phyloP scores from a whole-genome alignment of 2,329 filamentous ascomycete genomes.

The Dendrostoma leiphaemia region DNA sequence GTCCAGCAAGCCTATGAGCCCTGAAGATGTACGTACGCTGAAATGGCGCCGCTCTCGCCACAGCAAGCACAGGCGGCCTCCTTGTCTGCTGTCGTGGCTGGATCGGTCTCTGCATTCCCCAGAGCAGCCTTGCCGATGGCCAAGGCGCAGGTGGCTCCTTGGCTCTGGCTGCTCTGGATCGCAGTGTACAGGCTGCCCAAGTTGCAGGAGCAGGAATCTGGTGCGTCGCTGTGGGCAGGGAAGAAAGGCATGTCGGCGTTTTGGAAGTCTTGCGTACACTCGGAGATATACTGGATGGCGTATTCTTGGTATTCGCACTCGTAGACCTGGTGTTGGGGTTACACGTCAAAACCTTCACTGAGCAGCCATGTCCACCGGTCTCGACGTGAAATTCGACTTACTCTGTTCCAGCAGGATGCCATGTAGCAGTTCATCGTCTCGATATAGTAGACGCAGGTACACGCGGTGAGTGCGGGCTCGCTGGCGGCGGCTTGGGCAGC shows the following conservation, averaged over 20 bases:
- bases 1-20: background rate
- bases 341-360: no score
- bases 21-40: conserved; percentile 27
- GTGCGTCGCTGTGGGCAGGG: conserved; percentile 31
- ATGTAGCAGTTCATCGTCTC: conserved; percentile 35
- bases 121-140: conserved; percentile 19
- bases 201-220: conserved; percentile 35
- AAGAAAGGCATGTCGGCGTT: conserved; percentile 36
- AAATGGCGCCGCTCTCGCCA: conserved; percentile 32
- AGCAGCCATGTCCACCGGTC: no score
- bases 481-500: background rate
- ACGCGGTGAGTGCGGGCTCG: conserved; percentile 16
- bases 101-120: conserved; percentile 22
- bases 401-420: conserved; percentile 36
- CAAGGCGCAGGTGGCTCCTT: conserved; percentile 13
- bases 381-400: conserved; percentile 19
- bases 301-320: conserved; percentile 38
- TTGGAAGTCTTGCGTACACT: conserved; percentile 26
- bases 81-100: conserved; percentile 20
- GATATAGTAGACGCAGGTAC: conserved; percentile 25
- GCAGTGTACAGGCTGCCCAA: conserved; percentile 29
- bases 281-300: conserved; percentile 31
- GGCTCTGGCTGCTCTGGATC: conserved; percentile 10
- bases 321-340: no score
- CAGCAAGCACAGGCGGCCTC: conserved; percentile 33